Percentiles rank a stretch among this genome's conserved stretches.
phyloP scores from a whole-genome alignment of 805 yeast genomes.

The Zygotorulaspora chibaensis region DNA sequence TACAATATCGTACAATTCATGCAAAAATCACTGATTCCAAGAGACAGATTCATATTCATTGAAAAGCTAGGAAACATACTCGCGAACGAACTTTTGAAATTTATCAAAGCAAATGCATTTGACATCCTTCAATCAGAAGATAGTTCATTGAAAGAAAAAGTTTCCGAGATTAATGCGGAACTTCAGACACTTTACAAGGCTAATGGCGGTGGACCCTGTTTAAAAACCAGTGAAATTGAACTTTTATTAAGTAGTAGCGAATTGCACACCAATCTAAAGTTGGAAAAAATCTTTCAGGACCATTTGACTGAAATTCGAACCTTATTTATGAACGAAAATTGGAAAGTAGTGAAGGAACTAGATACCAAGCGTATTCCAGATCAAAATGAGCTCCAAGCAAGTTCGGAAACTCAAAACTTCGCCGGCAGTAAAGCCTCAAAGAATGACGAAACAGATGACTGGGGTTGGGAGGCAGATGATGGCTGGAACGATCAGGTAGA shows the following conservation, averaged over 20 bases:
- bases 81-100: conserved; percentile 24
- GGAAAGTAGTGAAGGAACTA: background rate
- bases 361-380: conserved; percentile 24
- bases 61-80: conserved; percentile 19
- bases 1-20: conserved; percentile 3
- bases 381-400: conserved; percentile 8
- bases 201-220: conserved; percentile 13
- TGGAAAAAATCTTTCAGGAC: conserved; percentile 26
- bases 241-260: conserved; percentile 22
- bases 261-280: conserved; percentile 21
- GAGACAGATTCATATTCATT: conserved; percentile 4
- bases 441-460: conserved; percentile 6
- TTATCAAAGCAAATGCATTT: conserved; percentile 22
- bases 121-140: conserved; percentile 15
- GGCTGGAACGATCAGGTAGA: conserved; percentile 27
- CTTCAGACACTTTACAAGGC: conserved; percentile 13
- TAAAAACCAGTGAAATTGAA: conserved; percentile 16
- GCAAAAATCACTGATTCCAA: background rate
- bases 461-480: conserved; percentile 17
- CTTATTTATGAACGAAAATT: conserved; percentile 11
- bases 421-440: background rate
- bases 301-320: conserved; percentile 17
- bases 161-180: conserved; percentile 10
- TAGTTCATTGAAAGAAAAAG: conserved; percentile 6
- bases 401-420: background rate